Conservation (phyloP, 2,329 filamentous ascomycete species). For the Xylariaceae sp. region DNA sequence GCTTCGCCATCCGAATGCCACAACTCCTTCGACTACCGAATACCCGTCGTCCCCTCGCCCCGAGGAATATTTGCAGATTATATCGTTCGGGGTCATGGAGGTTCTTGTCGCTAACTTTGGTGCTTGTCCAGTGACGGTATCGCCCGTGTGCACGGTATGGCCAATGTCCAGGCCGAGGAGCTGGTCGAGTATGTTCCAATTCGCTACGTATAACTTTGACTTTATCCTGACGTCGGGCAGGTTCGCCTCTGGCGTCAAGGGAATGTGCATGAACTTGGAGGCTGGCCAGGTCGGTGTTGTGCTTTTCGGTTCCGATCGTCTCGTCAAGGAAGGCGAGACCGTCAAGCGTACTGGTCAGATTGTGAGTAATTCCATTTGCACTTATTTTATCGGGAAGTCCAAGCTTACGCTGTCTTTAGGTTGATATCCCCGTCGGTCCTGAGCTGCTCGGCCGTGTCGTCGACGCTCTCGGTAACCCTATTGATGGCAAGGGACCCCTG, state of each 20-base stretch:
- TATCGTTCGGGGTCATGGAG: neutral
- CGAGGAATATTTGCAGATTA: too few relatives aligned
- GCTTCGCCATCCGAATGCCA: slow-evolving; percentile 8
- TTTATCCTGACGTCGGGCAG: slow-evolving; percentile 41
- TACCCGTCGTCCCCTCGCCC: neutral
- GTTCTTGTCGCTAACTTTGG: slow-evolving; percentile 19
- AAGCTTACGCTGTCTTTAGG: slow-evolving; percentile 52
- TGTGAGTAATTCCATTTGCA: slow-evolving; percentile 59
- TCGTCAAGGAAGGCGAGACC: slow-evolving; percentile 98
- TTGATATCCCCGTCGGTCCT: slow-evolving; percentile 90
- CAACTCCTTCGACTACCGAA: slow-evolving; percentile 6
- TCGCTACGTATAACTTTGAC: slow-evolving; percentile 16
- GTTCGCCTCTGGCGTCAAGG: slow-evolving; percentile 99
- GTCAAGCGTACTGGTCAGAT: slow-evolving; percentile 99
- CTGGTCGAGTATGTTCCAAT: slow-evolving; percentile 83
- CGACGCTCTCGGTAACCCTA: slow-evolving; percentile 97
- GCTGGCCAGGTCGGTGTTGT: slow-evolving; percentile 99
- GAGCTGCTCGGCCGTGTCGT: slow-evolving; percentile 97
- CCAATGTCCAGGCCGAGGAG: slow-evolving; percentile 99
- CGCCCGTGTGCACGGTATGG: slow-evolving; percentile 98
- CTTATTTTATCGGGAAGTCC: too few relatives aligned
- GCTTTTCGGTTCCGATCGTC: slow-evolving; percentile 99
- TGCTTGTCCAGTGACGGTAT: slow-evolving; percentile 84
- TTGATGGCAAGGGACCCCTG: slow-evolving; percentile 97
- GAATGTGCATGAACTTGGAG: slow-evolving; percentile 99